phyloP scores from a whole-genome alignment of 2,329 filamentous ascomycete species.

The Tolypocladium amazonense region DNA sequence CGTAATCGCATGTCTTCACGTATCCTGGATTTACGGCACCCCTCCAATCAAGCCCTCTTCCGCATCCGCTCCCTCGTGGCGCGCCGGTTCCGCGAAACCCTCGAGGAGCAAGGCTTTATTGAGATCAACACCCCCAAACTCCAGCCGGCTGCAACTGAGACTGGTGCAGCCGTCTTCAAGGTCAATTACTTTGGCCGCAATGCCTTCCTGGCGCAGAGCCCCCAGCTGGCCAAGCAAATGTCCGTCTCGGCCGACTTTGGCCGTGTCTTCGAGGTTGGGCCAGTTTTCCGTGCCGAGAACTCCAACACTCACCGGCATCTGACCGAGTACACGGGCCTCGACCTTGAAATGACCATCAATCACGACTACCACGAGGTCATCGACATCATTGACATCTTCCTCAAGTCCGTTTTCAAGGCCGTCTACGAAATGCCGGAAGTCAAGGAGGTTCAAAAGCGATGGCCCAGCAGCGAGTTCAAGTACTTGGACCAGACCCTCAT shows the following conservation, averaged over 20 bases:
- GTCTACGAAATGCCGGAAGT: constrained; percentile 51
- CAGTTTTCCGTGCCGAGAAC: constrained; percentile 86
- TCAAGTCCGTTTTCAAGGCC: constrained; percentile 57
- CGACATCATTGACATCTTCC: constrained; percentile 62
- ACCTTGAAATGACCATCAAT: constrained; percentile 86
- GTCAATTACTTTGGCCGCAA: constrained; percentile 83
- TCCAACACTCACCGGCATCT: constrained; percentile 91
- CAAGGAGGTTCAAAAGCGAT: constrained; percentile 69
- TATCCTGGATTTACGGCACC: constrained; percentile 76
- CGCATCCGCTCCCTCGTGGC: constrained; percentile 73
- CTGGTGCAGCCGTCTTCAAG: constrained; percentile 82
- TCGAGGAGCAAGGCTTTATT: constrained; percentile 70
- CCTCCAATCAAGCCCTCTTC: constrained; percentile 78
- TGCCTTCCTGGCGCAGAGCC: constrained; percentile 84
- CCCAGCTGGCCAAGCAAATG: constrained; percentile 90
- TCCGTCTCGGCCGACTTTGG: constrained; percentile 81
- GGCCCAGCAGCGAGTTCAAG: constrained; percentile 76
- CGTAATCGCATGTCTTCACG: constrained; percentile 68
- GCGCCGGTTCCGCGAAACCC: constrained; percentile 65
- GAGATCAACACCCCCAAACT: constrained; percentile 93
- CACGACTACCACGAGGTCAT: constrained; percentile 86
- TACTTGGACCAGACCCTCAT: constrained; percentile 80
- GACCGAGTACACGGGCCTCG: constrained; percentile 88
- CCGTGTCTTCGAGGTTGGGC: constrained; percentile 64
- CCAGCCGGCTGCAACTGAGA: constrained; percentile 83